Evolutionary conservation across 306 rosid genomes (phyloP), one percentile per base, ranked within the genome.

Genomic region (Casuarina glauca): DNA sequence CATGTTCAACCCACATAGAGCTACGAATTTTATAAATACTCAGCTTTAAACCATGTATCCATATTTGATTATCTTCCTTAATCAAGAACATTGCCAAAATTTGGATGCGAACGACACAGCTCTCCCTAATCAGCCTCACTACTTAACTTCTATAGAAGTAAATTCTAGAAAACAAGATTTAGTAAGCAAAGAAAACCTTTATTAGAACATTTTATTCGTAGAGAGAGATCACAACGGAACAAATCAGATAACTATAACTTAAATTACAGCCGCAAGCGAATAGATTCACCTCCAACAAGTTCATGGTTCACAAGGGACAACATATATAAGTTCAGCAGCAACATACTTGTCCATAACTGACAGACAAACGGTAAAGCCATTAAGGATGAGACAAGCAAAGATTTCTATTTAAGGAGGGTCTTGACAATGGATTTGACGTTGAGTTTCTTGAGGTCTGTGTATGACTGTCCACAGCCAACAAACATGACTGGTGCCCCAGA

Each of bases 401-500:
- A 73, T 76, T 26, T 76, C 93, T 91, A 96, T 72, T 91, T 90
- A 49, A 90, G 92, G 77, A 96, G 99, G 0, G 99, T 96, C 91
- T 91, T 93, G 79, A 89, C 93, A 36, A 96, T 91, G 3, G 97
- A 96, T 78, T 96, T 96, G 70, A 90, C 97, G 42, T 96, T 96
- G 74, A 93, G 99, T 85, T 96, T 96, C 89, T 90, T 96, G 62
- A 96, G 97, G 84, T 96, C 99, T 1, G 98, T 93, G 55, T 96
- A 93, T 6, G 99, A 93, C 88, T 96, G 99, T 70, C 99, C 99
- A 38, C 99, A 96, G 7, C 99, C 99, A 39, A 96, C 99, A 45
- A 96, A 96, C 99, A 96, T 96, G 52, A 96, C 97, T 0, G 99
- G 99, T 53, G 99, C 91, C 77, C 99, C 99, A 5, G 99, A 93